Evolutionary conservation across 331 rosid species (phyloP).

Genomic region (Dryas integrifolia): DNA sequence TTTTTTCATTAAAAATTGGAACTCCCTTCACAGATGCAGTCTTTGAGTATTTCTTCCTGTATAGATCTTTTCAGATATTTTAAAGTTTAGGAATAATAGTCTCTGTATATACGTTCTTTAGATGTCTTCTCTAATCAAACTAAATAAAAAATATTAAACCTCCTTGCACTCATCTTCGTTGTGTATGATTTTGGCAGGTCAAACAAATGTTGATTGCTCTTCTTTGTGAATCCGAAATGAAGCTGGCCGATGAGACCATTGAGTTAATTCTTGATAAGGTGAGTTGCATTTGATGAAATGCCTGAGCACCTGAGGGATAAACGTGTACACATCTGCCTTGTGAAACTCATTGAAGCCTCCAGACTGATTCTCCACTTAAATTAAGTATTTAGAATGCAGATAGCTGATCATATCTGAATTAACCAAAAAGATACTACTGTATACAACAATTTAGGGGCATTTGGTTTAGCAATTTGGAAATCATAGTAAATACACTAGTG

Average conservation of each 20-base stretch:
- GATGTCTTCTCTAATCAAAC: background rate
- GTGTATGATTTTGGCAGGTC: slow-evolving; percentile 54
- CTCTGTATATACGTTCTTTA: background rate
- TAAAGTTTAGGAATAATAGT: background rate
- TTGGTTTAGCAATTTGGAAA: background rate
- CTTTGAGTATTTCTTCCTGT: background rate
- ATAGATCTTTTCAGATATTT: background rate
- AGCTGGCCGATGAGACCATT: slow-evolving; percentile 74
- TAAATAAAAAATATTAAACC: background rate
- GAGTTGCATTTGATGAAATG: slow-evolving; percentile 17
- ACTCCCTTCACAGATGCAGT: too few relatives aligned
- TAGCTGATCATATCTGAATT: background rate
- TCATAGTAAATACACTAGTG: background rate
- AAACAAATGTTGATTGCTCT: slow-evolving; percentile 88
- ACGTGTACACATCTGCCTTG: background rate
- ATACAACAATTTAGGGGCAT: background rate
- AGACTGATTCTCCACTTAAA: too few relatives aligned
- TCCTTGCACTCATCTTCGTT: slow-evolving; percentile 9
- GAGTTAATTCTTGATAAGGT: slow-evolving; percentile 82
- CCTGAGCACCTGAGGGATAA: background rate
- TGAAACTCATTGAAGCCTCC: background rate
- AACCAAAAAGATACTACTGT: background rate
- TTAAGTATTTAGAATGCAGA: background rate
- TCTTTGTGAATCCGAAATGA: slow-evolving; percentile 79
- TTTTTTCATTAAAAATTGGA: background rate